Conservation (phyloP, 305 asterid genomes). For the Fraxinus latifolia region DNA sequence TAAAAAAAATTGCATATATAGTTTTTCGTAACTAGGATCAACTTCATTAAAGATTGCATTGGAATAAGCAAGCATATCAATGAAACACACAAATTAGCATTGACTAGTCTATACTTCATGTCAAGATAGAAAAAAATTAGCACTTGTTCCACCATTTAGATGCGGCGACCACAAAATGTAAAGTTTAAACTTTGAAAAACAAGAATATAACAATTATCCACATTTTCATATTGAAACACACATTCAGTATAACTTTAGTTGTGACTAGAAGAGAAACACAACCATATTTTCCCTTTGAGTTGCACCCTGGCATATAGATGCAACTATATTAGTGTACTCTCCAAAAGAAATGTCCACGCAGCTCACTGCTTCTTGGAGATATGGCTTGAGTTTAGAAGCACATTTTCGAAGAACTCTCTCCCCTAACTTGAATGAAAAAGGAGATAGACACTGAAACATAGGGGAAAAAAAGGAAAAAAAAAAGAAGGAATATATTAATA, state of each 20-base stretch:
- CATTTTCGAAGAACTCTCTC: neutral
- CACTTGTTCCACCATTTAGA: neutral
- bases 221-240: neutral
- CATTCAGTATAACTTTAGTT: neutral
- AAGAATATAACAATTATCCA: neutral
- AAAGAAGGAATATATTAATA: neutral
- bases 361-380: conserved; percentile 5
- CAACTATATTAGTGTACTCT: neutral
- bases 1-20: neutral
- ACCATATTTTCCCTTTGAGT: conserved; percentile 1
- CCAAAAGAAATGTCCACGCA: neutral
- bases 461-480: neutral
- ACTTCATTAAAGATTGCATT: neutral
- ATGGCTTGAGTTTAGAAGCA: conserved; percentile 5
- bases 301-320: neutral
- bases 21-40: neutral
- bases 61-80: neutral
- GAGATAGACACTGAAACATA: neutral
- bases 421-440: conserved; percentile 6
- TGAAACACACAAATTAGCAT: neutral
- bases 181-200: neutral
- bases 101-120: neutral
- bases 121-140: neutral
- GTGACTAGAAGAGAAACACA: neutral
- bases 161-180: neutral